Conservation (phyloP, 805 yeast genomes). For the Priceomyces melissophilus region DNA sequence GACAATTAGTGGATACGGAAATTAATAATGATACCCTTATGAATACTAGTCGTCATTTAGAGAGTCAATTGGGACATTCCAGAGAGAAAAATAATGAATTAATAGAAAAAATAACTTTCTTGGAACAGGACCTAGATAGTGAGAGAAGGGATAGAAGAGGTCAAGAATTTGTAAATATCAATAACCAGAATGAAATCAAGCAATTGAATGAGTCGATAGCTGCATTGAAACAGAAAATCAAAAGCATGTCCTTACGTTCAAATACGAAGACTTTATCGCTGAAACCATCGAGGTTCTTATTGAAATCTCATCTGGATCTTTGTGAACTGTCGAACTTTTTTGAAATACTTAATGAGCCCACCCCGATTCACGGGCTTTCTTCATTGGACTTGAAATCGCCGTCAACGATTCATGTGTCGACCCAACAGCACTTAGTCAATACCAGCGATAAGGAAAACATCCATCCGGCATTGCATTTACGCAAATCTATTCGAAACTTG, state of each 20-base stretch:
- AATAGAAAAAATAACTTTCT: conserved; percentile 38
- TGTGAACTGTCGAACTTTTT: too few relatives aligned
- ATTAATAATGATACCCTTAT: conserved; percentile 42
- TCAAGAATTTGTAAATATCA: conserved; percentile 23
- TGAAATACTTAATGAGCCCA: too few relatives aligned
- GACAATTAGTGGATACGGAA: conserved; percentile 36
- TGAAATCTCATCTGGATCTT: too few relatives aligned
- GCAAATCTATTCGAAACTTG: conserved; percentile 1
- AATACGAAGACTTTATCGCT: background rate
- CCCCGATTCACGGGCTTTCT: too few relatives aligned
- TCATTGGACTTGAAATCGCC: conserved; percentile 4
- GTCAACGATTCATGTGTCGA: conserved; percentile 5
- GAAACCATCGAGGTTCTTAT: too few relatives aligned
- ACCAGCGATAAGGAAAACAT: conserved; percentile 2
- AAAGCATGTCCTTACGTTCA: too few relatives aligned
- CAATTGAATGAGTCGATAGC: conserved; percentile 12
- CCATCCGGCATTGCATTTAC: conserved; percentile 1
- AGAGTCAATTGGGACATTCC: conserved; percentile 29
- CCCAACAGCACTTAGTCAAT: conserved; percentile 1
- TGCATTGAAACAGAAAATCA: too few relatives aligned
- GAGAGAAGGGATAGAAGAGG: conserved; percentile 22
- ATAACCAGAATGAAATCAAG: conserved; percentile 28
- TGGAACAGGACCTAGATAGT: conserved; percentile 39
- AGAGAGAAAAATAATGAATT: conserved; percentile 40
- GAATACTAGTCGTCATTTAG: conserved; percentile 33